phyloP scores from a whole-genome alignment of 345 rosid species.

The Hibiscus mutabilis region DNA sequence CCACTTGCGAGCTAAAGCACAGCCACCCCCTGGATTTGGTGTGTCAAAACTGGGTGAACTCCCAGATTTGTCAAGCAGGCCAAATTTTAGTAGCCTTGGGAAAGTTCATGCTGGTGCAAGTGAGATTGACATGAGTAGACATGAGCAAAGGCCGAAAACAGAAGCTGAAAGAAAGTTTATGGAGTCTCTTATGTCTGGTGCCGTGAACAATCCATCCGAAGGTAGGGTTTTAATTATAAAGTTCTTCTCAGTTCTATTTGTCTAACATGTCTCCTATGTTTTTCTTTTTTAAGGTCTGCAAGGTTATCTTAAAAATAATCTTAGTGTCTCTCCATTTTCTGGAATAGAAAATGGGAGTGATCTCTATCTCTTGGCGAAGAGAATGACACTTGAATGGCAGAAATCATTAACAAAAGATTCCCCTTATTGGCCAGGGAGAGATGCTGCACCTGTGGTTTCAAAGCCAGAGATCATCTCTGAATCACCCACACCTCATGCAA shows the following conservation, averaged over 20 bases:
- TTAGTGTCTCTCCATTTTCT: constrained; percentile 34
- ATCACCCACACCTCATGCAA: not conserved
- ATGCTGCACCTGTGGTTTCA: constrained; percentile 47
- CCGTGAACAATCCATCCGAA: constrained; percentile 30
- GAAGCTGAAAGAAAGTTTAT: constrained; percentile 88
- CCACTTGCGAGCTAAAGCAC: constrained; percentile 85
- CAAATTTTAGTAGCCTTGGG: constrained; percentile 44
- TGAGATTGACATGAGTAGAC: constrained; percentile 48
- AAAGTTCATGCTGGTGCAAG: constrained; percentile 31
- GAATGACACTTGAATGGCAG: constrained; percentile 72
- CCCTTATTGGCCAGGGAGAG: constrained; percentile 66
- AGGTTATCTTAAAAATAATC: constrained; percentile 48
- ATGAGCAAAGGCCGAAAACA: constrained; percentile 46
- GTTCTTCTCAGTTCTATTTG: not conserved
- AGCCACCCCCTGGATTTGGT: constrained; percentile 92
- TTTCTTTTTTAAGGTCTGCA: constrained; percentile 52
- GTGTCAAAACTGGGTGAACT: constrained; percentile 54
- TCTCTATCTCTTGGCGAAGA: constrained; percentile 61
- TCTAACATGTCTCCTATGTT: not conserved
- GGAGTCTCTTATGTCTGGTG: constrained; percentile 81
- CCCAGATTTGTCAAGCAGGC: constrained; percentile 38
- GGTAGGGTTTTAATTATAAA: constrained; percentile 34
- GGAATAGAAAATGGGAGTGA: constrained; percentile 56
- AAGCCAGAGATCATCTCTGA: constrained; percentile 40
- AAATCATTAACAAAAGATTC: constrained; percentile 44